Evolutionary conservation across 257 asterid species (phyloP).

Genomic region (Ophiorrhiza pumila): DNA sequence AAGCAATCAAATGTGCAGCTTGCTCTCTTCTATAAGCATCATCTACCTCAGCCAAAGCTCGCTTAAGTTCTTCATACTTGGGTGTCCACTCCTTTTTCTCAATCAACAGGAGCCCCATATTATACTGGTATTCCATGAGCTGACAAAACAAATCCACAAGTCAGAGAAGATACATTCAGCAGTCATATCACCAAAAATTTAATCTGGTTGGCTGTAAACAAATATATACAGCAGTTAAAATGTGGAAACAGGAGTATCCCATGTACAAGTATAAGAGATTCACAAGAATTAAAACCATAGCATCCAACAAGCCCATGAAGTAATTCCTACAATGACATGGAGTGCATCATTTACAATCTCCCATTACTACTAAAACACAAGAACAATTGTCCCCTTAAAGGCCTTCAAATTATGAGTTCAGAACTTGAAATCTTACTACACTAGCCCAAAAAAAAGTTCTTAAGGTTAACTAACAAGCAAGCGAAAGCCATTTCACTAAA

Average conservation of each 20-base stretch:
- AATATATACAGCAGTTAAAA: background rate
- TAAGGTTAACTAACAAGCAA: background rate
- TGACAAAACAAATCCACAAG: constrained; percentile 32
- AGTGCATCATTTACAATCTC: background rate
- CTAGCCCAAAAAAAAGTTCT: background rate
- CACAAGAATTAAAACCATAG: background rate
- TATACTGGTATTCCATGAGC: constrained; percentile 94
- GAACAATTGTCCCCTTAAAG: background rate
- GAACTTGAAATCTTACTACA: background rate
- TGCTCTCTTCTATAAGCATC: constrained; percentile 66
- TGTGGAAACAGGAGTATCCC: background rate
- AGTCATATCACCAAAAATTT: background rate
- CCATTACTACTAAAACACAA: background rate
- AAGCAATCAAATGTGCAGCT: constrained; percentile 54
- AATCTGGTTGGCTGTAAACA: background rate
- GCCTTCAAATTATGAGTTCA: background rate
- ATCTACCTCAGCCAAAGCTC: constrained; percentile 51
- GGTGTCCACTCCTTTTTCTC: constrained; percentile 90
- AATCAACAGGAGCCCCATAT: constrained; percentile 87
- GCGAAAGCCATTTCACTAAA: background rate
- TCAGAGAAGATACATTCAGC: background rate
- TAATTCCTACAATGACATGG: background rate
- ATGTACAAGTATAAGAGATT: background rate
- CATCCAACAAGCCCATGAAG: background rate
- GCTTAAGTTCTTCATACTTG: constrained; percentile 64